Conservation (phyloP, 2,329 filamentous ascomycete genomes). For the Colletotrichum sp. region DNA sequence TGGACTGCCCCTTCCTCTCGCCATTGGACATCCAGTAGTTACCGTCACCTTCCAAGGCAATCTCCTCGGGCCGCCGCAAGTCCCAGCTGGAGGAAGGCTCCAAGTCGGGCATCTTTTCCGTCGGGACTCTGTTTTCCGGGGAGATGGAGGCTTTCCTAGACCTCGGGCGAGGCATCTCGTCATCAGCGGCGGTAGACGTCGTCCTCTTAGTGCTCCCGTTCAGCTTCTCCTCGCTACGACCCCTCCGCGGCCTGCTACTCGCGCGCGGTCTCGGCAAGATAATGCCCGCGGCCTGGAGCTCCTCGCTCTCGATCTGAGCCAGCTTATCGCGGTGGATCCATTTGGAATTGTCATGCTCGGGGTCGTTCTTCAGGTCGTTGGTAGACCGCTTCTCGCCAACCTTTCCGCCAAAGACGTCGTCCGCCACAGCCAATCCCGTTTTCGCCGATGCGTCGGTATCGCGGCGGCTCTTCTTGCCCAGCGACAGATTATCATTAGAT, state of each 20-base stretch:
- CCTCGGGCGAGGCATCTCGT: slow-evolving; percentile 1
- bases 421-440: slow-evolving; percentile 30
- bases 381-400: slow-evolving; percentile 28
- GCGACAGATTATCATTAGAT: slow-evolving; percentile 37
- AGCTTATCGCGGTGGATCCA: slow-evolving; percentile 90
- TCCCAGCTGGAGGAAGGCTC: slow-evolving; percentile 67
- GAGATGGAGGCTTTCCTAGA: slow-evolving; percentile 51
- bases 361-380: slow-evolving; percentile 25
- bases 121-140: slow-evolving; percentile 39
- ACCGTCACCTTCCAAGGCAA: slow-evolving; percentile 63
- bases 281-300: slow-evolving; percentile 81
- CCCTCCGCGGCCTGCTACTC: slow-evolving; percentile 52
- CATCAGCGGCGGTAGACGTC: slow-evolving; percentile 25
- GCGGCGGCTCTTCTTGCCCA: slow-evolving; percentile 14
- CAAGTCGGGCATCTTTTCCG: slow-evolving; percentile 41
- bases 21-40: slow-evolving; percentile 57
- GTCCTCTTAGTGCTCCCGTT: slow-evolving; percentile 32
- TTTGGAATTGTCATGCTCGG: slow-evolving; percentile 66
- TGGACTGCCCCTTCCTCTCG: slow-evolving; percentile 60
- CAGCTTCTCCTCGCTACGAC: slow-evolving; percentile 43
- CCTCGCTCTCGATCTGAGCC: slow-evolving; percentile 79
- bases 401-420: slow-evolving; percentile 15
- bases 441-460: slow-evolving; percentile 24
- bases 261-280: slow-evolving; percentile 60
- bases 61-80: slow-evolving; percentile 78